Conservation (phyloP, 257 asterid species). For the Galeopsis tetrahit region DNA sequence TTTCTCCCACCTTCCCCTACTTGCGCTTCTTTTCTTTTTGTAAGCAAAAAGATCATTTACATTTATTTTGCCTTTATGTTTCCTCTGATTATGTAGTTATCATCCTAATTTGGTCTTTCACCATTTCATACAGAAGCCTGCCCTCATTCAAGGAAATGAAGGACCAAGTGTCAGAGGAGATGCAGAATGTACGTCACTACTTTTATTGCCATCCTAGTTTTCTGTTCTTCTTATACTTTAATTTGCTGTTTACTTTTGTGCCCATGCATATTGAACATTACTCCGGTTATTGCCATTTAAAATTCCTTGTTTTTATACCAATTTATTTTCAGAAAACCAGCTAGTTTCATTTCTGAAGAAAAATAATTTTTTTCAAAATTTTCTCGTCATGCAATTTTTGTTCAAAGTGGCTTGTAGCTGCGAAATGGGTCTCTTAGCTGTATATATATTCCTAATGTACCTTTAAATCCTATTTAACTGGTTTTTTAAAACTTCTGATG, state of each 20-base stretch:
- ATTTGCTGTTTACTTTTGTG: not conserved
- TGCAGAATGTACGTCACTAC: not conserved
- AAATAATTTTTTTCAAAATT: too few species aligned
- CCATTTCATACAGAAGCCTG: not conserved
- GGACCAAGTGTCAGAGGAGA: not conserved
- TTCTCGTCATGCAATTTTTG: too few species aligned
- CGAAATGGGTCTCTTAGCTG: too few species aligned
- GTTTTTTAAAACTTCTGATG: not conserved
- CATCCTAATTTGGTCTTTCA: not conserved
- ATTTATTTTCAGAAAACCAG: too few species aligned
- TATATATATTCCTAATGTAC: too few species aligned
- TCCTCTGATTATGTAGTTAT: not conserved
- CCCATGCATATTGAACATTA: not conserved
- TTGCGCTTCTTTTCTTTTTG: not conserved
- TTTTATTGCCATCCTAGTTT: not conserved
- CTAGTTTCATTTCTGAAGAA: too few species aligned
- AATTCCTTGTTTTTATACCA: too few species aligned
- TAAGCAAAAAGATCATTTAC: not conserved
- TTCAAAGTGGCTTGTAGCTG: too few species aligned
- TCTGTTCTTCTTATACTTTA: not conserved
- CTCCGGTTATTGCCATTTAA: not conserved
- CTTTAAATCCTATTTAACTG: too few species aligned
- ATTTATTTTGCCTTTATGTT: not conserved
- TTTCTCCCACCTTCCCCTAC: not conserved
- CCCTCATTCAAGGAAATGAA: not conserved